A percentile compares a stretch with the other conserved stretches of the same genome.
phyloP scores from a whole-genome alignment of 208 protist species.

The Acanthamoeba divionensis region DNA sequence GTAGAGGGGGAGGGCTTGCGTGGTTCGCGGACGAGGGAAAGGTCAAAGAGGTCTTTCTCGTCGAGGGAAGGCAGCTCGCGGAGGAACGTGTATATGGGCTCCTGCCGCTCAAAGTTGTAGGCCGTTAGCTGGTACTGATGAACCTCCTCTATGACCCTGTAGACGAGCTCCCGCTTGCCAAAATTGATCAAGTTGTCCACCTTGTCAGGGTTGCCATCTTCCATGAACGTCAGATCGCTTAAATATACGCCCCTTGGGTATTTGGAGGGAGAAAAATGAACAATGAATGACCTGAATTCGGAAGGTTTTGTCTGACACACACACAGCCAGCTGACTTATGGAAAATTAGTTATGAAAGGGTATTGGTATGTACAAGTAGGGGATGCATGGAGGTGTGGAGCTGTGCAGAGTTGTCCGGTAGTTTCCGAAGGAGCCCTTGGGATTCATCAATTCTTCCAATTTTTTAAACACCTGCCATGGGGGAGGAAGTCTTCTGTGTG shows the following conservation, averaged over 20 bases:
- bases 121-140: constrained; percentile 37
- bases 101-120: not conserved
- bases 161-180: constrained; percentile 43
- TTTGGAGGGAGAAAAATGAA: not conserved
- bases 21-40: constrained; percentile 22
- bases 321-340: not conserved
- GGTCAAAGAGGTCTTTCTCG: constrained; percentile 39
- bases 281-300: not conserved
- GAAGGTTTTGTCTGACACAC: not conserved
- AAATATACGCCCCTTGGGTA: constrained; percentile 70
- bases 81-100: constrained; percentile 31
- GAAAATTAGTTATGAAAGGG: not conserved
- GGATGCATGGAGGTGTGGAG: constrained; percentile 65
- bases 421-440: not conserved
- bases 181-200: constrained; percentile 58
- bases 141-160: constrained; percentile 36
- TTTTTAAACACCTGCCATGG: not conserved
- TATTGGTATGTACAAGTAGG: constrained; percentile 61
- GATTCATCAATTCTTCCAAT: constrained; percentile 44
- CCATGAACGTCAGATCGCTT: constrained; percentile 76
- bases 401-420: constrained; percentile 35
- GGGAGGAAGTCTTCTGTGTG: not conserved
- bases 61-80: not conserved
- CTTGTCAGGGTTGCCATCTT: constrained; percentile 74
- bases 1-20: no score